Evolutionary conservation across 1,284 basidiomycete species (phyloP), one percentile per base, ranked within the genome.

Genomic region (Ceratobasidium sp.): DNA sequence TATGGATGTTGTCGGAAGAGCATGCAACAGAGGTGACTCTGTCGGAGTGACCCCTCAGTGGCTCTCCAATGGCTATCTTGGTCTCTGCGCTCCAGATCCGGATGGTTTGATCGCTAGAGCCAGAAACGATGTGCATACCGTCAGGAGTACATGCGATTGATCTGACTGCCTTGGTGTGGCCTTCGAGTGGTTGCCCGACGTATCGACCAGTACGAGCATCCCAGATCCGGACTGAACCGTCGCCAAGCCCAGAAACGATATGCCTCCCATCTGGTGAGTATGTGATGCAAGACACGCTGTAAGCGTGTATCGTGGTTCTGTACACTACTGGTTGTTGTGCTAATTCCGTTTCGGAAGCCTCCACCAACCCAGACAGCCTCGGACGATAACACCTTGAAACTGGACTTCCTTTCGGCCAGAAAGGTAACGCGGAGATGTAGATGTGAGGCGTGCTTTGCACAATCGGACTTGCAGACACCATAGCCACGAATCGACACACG

Each of bases 401-500:
- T 23, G 69, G 69, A 10, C 47, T 35, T 1, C 23, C 35, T 26
- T 61, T 20, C 1, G 69, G 69, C 69, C 69, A 73, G 47, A 73
- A 63, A 49, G 54, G 31, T 15, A 73, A 37, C 20, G 58, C 42
- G 5, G 69, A 73, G 15, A 49, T 51, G 42, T 73, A 63, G 10
- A 73, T 73, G n/a, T 73, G 68, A 5, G 68, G 68, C 3, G 68
- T 71, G 20, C 68, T 71, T 1, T 26, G 23, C 10, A 35, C 47
- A 33, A 60, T n/a, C 4, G 1, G 6, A 28, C 42, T 58, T 10
- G 23, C 26, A 5, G 33, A n/a, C 20, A 60, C 39, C 8, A 26
- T 20, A 15, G 56, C n/a, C 11, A 37, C 35, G 39, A 71, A 71
- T 2, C 56, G 23, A 53, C 39, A 71, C 11, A 54, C 68, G 31